Percentiles rank a stretch among this genome's conserved stretches.
phyloP scores from a whole-genome alignment of 2,329 filamentous ascomycete genomes.

The Diaporthe vexans region DNA sequence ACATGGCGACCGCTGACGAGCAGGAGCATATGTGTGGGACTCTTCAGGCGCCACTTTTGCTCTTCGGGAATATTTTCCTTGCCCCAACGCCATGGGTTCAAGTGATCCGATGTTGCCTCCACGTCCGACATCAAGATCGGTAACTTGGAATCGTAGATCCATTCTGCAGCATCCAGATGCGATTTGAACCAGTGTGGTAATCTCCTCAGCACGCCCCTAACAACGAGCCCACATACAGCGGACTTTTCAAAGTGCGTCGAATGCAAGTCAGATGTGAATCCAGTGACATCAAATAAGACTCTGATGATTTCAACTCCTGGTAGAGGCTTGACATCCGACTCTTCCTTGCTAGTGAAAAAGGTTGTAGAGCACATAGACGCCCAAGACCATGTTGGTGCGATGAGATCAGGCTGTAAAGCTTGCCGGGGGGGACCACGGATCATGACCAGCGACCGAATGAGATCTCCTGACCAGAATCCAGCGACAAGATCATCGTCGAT shows the following conservation, averaged over 20 bases:
- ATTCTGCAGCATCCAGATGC: too few species aligned
- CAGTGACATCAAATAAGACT: constrained; percentile 2
- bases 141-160: too few species aligned
- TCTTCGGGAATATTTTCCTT: neutral
- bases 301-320: neutral
- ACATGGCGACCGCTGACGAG: neutral
- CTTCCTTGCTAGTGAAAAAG: too few species aligned
- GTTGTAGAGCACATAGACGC: neutral
- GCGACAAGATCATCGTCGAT: neutral
- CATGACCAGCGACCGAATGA: neutral
- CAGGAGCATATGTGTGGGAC: neutral
- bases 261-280: constrained; percentile 1
- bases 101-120: neutral
- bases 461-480: constrained; percentile 5
- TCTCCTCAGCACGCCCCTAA: neutral
- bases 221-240: neutral
- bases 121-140: neutral
- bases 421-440: neutral
- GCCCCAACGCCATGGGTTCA: neutral
- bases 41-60: neutral
- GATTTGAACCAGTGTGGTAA: neutral
- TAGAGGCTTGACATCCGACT: neutral
- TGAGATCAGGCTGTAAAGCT: neutral
- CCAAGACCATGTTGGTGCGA: constrained; percentile 18
- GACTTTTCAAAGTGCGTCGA: neutral